Conservation (phyloP, 169 alveolate species). For the Eimeria praecox region DNA sequence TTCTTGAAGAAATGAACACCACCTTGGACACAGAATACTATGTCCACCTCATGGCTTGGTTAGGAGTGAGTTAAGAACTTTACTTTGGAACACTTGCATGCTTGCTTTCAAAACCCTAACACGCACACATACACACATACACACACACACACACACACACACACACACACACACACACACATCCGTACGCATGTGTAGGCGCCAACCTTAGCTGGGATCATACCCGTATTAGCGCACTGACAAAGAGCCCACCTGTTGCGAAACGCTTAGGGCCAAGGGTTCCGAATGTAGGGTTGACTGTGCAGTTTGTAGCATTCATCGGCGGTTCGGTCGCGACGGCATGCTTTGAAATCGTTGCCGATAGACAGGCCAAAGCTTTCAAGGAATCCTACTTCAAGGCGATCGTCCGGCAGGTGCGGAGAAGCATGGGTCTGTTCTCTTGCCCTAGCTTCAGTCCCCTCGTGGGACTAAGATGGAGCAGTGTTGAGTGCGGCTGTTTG, state of each 20-base stretch:
- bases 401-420: conserved; percentile 32
- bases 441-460: neutral
- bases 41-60: conserved; percentile 28
- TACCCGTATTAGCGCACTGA: neutral
- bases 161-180: neutral
- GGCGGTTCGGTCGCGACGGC: conserved; percentile 16
- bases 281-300: neutral
- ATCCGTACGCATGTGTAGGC: neutral
- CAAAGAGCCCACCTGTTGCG: neutral
- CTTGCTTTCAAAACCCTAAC: neutral
- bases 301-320: conserved; percentile 13
- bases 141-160: neutral
- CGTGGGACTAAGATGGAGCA: neutral
- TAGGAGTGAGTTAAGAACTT: conserved; percentile 57
- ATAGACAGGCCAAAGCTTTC: conserved; percentile 22
- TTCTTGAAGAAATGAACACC: conserved; percentile 61
- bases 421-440: neutral
- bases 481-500: neutral
- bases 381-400: conserved; percentile 18
- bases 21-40: conserved; percentile 21
- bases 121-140: neutral
- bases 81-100: neutral
- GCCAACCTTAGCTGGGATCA: neutral
- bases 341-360: conserved; percentile 59
- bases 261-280: neutral